These are phyloP conservation scores for Funneliformis mosseae DNA, from an alignment of 192 early-diverging fungal genomes.

Conservation along the genomic window DNA sequence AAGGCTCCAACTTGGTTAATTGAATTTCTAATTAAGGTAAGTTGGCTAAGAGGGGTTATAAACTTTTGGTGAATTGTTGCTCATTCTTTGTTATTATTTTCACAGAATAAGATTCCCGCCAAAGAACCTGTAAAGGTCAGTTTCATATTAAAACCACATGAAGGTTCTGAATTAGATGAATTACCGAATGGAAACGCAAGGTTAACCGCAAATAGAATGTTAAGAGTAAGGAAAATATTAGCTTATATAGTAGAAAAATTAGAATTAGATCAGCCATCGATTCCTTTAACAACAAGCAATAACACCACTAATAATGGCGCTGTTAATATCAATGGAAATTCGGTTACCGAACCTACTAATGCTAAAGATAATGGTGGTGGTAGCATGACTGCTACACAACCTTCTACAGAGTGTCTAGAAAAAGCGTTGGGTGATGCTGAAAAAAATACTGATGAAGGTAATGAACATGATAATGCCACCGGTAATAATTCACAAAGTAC, in stretches of 20 bases:
- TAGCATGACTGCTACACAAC: too few species aligned
- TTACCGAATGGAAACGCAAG: slow-evolving; percentile 65
- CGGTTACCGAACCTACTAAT: neutral
- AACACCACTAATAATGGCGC: too few species aligned
- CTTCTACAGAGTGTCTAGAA: neutral
- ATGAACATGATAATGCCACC: neutral
- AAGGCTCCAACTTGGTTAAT: slow-evolving; percentile 84
- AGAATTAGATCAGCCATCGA: slow-evolving; percentile 42
- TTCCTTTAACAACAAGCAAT: too few species aligned
- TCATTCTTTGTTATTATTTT: neutral
- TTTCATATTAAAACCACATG: slow-evolving; percentile 75
- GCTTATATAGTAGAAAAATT: slow-evolving; percentile 85
- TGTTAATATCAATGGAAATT: neutral
- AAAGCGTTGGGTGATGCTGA: neutral
- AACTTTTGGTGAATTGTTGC: slow-evolving; percentile 1
- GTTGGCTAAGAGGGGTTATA: slow-evolving; percentile 19
- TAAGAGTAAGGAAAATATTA: slow-evolving; percentile 84
- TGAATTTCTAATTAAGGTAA: slow-evolving; percentile 71
- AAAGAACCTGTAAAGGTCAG: slow-evolving; percentile 84
- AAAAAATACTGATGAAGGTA: neutral
- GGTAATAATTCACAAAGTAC: slow-evolving; percentile 27
- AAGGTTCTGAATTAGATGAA: slow-evolving; percentile 54
- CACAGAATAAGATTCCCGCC: slow-evolving; percentile 62
- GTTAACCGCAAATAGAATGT: slow-evolving; percentile 84
- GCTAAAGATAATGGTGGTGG: too few species aligned